These are phyloP conservation scores for Trichaptum fuscoviolaceum DNA, from an alignment of 768 basidiomycete genomes.

Conservation along the genomic window DNA sequence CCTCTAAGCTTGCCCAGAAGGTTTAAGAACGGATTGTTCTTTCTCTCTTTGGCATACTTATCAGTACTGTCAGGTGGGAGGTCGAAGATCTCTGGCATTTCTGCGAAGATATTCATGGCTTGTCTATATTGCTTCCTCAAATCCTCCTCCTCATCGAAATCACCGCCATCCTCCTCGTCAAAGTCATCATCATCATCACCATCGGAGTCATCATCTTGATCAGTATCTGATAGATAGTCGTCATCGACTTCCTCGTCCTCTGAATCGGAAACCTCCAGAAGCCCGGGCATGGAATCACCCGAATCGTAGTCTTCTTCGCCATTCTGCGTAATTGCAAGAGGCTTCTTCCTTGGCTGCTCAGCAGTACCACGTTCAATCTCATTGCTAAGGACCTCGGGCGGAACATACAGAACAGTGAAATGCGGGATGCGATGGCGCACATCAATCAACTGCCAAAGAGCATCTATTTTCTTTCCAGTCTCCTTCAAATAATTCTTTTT, in stretches of 20 bases:
- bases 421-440: constrained; percentile 48
- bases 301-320: constrained; percentile 19
- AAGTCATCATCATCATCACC: constrained; percentile 32
- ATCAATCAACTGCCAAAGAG: constrained; percentile 57
- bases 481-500: constrained; percentile 52
- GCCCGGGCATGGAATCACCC: constrained; percentile 14
- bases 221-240: constrained; percentile 33
- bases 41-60: constrained; percentile 42
- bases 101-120: constrained; percentile 60
- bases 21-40: constrained; percentile 75
- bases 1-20: constrained; percentile 54
- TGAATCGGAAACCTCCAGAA: constrained; percentile 13
- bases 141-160: constrained; percentile 33
- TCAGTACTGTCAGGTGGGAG: constrained; percentile 31
- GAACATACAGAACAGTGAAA: constrained; percentile 41
- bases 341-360: constrained; percentile 15
- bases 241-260: constrained; percentile 31
- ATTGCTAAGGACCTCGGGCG: not conserved
- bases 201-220: constrained; percentile 43
- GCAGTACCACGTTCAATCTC: constrained; percentile 24
- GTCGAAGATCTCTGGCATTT: constrained; percentile 57
- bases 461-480: constrained; percentile 52
- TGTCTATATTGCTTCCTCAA: constrained; percentile 58
- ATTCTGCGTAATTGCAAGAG: constrained; percentile 8
- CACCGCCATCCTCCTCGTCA: constrained; percentile 30